A percentile compares a stretch with the other conserved stretches of the same genome.
These are phyloP conservation scores for Trametes gibbosa DNA, from an alignment of 768 basidiomycete species.

Conservation along the genomic window DNA sequence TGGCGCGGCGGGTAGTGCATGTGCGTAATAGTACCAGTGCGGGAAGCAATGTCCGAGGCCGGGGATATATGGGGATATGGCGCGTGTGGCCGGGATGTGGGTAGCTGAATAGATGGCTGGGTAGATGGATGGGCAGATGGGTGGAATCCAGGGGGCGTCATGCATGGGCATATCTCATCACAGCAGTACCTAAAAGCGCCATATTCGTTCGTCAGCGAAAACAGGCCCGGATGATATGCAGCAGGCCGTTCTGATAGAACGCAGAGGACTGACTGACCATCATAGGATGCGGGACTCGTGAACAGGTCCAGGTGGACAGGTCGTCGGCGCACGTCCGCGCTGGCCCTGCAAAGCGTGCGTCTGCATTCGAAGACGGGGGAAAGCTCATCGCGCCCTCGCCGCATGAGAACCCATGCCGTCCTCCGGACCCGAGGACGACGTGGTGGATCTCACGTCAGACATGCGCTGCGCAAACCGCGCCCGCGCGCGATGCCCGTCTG, in stretches of 20 bases:
- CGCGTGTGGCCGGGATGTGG: not conserved
- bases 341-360: not conserved
- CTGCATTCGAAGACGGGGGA: not conserved
- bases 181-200: too few relatives aligned
- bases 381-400: not conserved
- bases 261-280: not conserved
- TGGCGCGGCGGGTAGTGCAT: not conserved
- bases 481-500: slow-evolving; percentile 5
- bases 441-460: slow-evolving; percentile 27
- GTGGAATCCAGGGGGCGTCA: not conserved
- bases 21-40: not conserved
- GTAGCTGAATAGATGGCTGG: not conserved
- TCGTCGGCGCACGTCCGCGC: slow-evolving; percentile 8
- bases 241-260: not conserved
- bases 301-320: too few relatives aligned
- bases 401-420: slow-evolving; percentile 10
- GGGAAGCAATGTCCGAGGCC: slow-evolving; percentile 2
- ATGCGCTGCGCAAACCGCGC: slow-evolving; percentile 21
- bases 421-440: slow-evolving; percentile 23
- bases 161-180: not conserved
- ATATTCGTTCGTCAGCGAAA: too few relatives aligned
- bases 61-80: not conserved
- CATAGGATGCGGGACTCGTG: not conserved
- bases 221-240: too few relatives aligned
- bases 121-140: too few relatives aligned